phyloP scores from a whole-genome alignment of 805 yeast genomes.

The Wickerhamiella bombiphila region DNA sequence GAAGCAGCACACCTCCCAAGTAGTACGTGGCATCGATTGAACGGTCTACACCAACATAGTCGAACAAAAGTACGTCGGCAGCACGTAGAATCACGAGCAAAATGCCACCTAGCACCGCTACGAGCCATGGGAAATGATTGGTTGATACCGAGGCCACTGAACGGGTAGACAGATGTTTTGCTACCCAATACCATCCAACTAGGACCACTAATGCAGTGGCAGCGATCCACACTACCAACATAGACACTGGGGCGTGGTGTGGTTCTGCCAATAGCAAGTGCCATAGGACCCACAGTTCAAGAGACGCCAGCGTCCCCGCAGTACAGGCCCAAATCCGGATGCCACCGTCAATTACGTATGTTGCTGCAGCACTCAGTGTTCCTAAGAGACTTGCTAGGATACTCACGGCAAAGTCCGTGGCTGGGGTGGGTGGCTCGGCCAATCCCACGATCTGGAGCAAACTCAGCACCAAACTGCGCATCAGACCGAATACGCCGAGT shows the following conservation, averaged over 20 bases:
- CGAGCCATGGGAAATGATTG: background rate
- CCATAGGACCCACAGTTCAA: slow-evolving; percentile 1
- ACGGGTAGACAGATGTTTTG: slow-evolving; percentile 5
- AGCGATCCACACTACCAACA: slow-evolving; percentile 8
- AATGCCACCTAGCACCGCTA: background rate
- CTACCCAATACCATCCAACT: slow-evolving; percentile 6
- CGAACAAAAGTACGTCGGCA: slow-evolving; percentile 3
- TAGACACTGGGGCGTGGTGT: slow-evolving; percentile 3
- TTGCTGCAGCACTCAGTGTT: slow-evolving; percentile 10
- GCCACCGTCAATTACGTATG: slow-evolving; percentile 16
- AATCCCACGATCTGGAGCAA: slow-evolving; percentile 15
- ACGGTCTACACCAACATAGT: slow-evolving; percentile 2
- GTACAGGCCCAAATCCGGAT: background rate
- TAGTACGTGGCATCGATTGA: slow-evolving; percentile 3
- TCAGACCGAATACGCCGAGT: slow-evolving; percentile 13
- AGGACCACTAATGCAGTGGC: slow-evolving; percentile 1
- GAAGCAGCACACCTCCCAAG: slow-evolving; percentile 12
- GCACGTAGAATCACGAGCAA: slow-evolving; percentile 6
- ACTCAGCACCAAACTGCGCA: slow-evolving; percentile 12
- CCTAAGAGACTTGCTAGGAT: slow-evolving; percentile 10
- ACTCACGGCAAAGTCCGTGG: slow-evolving; percentile 9
- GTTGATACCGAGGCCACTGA: slow-evolving; percentile 2
- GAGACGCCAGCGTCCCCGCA: background rate
- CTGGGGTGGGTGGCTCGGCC: slow-evolving; percentile 7
- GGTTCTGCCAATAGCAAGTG: background rate